phyloP scores from a whole-genome alignment of 1,284 basidiomycete species.

The Pyrrhoderma noxium region DNA sequence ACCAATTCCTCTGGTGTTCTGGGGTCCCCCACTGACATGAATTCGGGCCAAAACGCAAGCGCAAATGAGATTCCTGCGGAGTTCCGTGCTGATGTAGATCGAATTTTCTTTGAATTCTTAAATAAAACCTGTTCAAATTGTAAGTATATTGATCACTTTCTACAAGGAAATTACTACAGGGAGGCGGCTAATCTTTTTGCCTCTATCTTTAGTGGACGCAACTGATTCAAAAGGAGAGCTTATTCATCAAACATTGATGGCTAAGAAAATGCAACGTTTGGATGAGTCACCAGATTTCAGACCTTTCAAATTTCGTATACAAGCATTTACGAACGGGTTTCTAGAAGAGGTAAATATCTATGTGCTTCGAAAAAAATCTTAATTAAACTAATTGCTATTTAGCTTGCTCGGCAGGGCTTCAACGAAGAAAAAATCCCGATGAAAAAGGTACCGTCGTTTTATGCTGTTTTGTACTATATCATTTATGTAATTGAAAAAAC shows the following conservation, averaged over 20 bases:
- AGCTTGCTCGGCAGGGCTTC: constrained; percentile 75
- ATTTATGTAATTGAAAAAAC: constrained; percentile 21
- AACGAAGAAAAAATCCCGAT: constrained; percentile 83
- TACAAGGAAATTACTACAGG: background rate
- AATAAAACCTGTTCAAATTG: constrained; percentile 87
- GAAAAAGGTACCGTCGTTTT: constrained; percentile 60
- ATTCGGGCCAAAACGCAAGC: constrained; percentile 30
- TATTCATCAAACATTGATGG: constrained; percentile 98
- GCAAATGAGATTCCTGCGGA: constrained; percentile 73
- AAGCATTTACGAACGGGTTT: constrained; percentile 97
- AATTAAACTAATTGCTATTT: constrained; percentile 15
- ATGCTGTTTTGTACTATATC: constrained; percentile 19
- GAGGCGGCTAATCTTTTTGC: background rate
- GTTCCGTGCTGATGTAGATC: constrained; percentile 77
- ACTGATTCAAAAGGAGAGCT: constrained; percentile 93
- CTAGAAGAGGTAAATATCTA: constrained; percentile 69
- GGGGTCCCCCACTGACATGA: constrained; percentile 20
- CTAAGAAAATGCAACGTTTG: constrained; percentile 94
- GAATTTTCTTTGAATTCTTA: constrained; percentile 87
- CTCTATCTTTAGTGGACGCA: constrained; percentile 65
- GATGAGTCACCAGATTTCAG: constrained; percentile 96
- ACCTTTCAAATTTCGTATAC: constrained; percentile 99
- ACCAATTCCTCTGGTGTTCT: background rate
- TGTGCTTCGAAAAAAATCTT: constrained; percentile 18
- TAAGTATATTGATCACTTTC: no score